Base-by-base conservation (phyloP, 1,284 basidiomycete species). In the Trichosporon faecale region DNA sequence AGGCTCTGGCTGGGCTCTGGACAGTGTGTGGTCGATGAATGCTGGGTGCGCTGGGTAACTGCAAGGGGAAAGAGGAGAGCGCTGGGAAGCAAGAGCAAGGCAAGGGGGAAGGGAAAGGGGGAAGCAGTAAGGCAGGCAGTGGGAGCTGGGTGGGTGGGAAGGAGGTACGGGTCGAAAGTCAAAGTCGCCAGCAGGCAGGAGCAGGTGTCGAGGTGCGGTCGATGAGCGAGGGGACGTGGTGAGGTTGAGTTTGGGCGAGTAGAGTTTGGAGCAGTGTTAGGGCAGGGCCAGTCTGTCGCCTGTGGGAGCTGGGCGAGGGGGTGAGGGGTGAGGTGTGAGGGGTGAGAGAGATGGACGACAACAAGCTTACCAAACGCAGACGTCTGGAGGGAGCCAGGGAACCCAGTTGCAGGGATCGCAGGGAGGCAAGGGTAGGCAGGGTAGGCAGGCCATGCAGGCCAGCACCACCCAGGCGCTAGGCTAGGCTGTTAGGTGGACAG, bases 241-340 rank as follows among this genome's bases (percentile, higher is more conserved):
- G 27, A 31, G 27, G 57, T 29, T n/a, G 27, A 31, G 57, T n/a
- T 61, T 61, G 57, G 57, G 57, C 57, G 57, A 61, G 57, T 61
- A 61, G 57, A 61, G 57, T 61, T 61, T 61, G 57, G 57, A 61
- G 57, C 57, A 61, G 57, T 61, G 57, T 31, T 31, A 31, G 57
- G 57, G 23, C 27, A 61, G 29, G 55, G 27, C 9, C 11, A 18
- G 49, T 21, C 23, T 21, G 49, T 52, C 23, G 49, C 49, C 49
- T 12, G 49, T 21, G n/a, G n/a, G 49, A 21, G 49, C 16, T 52
- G 21, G 49, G 5, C 3, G 16, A 21, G 2, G 16, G 14, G 44
- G n/a, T 2, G 16, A 46, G 49, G 6, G 21, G 9, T 23, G 49
- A 21, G 49, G 7, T 11, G 49, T 23, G 49, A 21, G 49, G 23